phyloP scores from a whole-genome alignment of 495 filamentous ascomycete species.

The Tuber brumale region DNA sequence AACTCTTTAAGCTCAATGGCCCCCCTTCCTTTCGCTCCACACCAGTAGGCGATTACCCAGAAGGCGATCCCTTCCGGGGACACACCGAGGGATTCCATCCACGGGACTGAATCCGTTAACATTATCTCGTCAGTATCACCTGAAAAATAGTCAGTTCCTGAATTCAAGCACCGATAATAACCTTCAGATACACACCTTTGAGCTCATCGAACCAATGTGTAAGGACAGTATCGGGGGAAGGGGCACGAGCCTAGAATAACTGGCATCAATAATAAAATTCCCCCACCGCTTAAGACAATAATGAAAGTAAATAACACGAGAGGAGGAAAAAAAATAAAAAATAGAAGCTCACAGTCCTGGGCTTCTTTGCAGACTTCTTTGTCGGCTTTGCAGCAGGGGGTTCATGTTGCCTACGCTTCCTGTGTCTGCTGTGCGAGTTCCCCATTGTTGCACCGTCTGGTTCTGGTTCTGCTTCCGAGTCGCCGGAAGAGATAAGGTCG shows the following conservation, averaged over 20 bases:
- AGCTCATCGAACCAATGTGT: slow-evolving; percentile 32
- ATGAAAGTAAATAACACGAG: not conserved
- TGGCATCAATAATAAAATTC: not conserved
- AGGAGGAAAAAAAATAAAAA: not conserved
- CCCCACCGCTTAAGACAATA: not conserved
- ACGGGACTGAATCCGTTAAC: slow-evolving; percentile 24
- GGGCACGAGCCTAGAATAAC: slow-evolving; percentile 22
- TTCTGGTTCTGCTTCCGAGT: slow-evolving; percentile 21
- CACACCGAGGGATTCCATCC: slow-evolving; percentile 34
- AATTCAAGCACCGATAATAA: not conserved
- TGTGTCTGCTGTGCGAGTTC: slow-evolving; percentile 16
- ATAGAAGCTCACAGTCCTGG: slow-evolving; percentile 15
- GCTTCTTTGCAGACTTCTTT: slow-evolving; percentile 9
- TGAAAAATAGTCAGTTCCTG: slow-evolving; percentile 12
- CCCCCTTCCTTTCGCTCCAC: slow-evolving; percentile 25
- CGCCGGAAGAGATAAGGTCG: not conserved
- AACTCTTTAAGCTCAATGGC: slow-evolving; percentile 34
- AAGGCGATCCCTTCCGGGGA: slow-evolving; percentile 30
- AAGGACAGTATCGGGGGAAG: not conserved
- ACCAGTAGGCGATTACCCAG: slow-evolving; percentile 35
- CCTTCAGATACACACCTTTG: slow-evolving; percentile 18
- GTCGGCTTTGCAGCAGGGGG: slow-evolving; percentile 18
- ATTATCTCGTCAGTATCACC: slow-evolving; percentile 4
- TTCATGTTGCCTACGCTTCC: slow-evolving; percentile 15
- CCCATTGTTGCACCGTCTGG: slow-evolving; percentile 7